Evolutionary conservation across 2,329 filamentous ascomycete species (phyloP).

Genomic region (Cercospora sp.): DNA sequence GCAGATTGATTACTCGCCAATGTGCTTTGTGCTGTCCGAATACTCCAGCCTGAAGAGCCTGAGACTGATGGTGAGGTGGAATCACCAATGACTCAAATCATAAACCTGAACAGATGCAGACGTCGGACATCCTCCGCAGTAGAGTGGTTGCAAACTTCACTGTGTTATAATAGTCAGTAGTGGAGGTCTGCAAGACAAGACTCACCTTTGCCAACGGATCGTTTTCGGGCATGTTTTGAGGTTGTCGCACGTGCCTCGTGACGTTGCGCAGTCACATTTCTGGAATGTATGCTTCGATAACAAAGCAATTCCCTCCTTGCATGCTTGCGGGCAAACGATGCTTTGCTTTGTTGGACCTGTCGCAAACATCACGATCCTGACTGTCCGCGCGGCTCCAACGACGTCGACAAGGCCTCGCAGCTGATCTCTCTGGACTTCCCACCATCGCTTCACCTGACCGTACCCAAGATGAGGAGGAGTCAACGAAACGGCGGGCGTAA

Average conservation of each 20-base stretch:
- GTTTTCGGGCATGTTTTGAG: neutral
- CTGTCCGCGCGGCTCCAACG: neutral
- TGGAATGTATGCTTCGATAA: constrained; percentile 3
- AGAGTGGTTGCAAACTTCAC: neutral
- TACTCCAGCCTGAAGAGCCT: neutral
- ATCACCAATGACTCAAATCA: neutral
- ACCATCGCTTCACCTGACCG: neutral
- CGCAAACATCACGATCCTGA: constrained; percentile 1
- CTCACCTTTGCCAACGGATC: neutral
- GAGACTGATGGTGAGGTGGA: neutral
- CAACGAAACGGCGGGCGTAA: neutral
- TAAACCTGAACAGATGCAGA: neutral
- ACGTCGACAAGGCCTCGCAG: neutral
- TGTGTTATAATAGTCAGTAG: neutral
- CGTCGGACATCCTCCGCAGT: neutral
- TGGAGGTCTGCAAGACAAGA: neutral
- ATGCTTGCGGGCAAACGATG: constrained; percentile 7
- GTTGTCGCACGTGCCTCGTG: neutral
- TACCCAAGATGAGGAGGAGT: neutral
- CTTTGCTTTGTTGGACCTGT: neutral
- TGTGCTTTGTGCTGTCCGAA: neutral
- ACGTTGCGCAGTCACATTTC: neutral
- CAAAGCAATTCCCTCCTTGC: constrained; percentile 1
- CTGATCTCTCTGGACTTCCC: neutral
- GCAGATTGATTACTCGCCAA: neutral